Conservation (phyloP, 805 yeast species). For the Candida glaebosa region DNA sequence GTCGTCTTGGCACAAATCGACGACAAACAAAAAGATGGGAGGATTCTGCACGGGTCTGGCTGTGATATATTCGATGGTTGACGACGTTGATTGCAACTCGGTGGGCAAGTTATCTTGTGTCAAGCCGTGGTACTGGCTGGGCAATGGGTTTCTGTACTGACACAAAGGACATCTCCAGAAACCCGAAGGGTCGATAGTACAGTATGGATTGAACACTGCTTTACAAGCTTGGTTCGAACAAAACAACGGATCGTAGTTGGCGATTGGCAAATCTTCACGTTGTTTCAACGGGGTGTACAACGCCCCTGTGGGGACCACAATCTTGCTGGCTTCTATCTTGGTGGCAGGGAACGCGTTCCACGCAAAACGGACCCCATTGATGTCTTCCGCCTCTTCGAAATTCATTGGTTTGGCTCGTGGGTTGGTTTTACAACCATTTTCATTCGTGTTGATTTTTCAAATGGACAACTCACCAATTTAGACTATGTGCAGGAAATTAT, state of each 20-base stretch:
- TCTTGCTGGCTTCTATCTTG: slow-evolving; percentile 81
- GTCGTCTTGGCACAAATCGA: slow-evolving; percentile 86
- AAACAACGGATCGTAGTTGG: slow-evolving; percentile 36
- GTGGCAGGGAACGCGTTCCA: slow-evolving; percentile 83
- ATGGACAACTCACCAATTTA: slow-evolving; percentile 1
- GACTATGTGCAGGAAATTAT: background rate
- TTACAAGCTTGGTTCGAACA: slow-evolving; percentile 74
- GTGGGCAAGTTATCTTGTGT: slow-evolving; percentile 75
- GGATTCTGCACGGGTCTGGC: slow-evolving; percentile 79
- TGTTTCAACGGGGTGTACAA: slow-evolving; percentile 90
- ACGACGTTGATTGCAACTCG: slow-evolving; percentile 64
- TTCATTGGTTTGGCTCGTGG: slow-evolving; percentile 20
- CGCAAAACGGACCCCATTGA: slow-evolving; percentile 43
- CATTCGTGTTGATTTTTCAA: background rate
- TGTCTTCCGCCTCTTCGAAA: slow-evolving; percentile 43
- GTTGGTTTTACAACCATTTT: background rate
- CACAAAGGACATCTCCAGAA: slow-evolving; percentile 90
- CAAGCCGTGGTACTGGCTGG: slow-evolving; percentile 75
- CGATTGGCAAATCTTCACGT: slow-evolving; percentile 66
- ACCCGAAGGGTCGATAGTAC: slow-evolving; percentile 72
- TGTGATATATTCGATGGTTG: slow-evolving; percentile 83
- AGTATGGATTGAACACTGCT: slow-evolving; percentile 82
- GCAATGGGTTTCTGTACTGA: slow-evolving; percentile 71
- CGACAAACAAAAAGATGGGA: slow-evolving; percentile 80
- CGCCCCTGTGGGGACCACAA: slow-evolving; percentile 92